Conservation (phyloP, 495 filamentous ascomycete species). For the Podospora tetraspora region DNA sequence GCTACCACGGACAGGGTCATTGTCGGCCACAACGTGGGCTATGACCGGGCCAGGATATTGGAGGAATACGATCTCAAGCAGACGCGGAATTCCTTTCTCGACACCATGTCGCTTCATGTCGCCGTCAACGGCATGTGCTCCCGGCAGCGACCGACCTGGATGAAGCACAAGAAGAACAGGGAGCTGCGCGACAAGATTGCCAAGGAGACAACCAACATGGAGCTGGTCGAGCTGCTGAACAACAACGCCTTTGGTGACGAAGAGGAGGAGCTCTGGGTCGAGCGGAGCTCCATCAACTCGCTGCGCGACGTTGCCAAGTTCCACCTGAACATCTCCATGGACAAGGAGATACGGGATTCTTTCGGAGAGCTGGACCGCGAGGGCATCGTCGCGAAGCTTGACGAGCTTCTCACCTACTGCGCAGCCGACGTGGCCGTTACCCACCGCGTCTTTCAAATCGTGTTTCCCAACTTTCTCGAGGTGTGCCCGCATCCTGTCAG, state of each 20-base stretch:
- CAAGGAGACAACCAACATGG: slow-evolving; percentile 60
- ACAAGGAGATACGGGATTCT: slow-evolving; percentile 79
- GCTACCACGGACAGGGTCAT: slow-evolving; percentile 64
- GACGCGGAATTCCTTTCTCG: slow-evolving; percentile 79
- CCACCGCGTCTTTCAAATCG: slow-evolving; percentile 84
- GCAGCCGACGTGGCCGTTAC: slow-evolving; percentile 91
- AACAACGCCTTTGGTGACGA: slow-evolving; percentile 65
- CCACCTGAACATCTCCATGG: slow-evolving; percentile 84
- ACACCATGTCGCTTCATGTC: slow-evolving; percentile 98
- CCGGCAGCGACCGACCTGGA: slow-evolving; percentile 90
- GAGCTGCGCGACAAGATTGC: slow-evolving; percentile 79
- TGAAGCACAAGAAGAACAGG: slow-evolving; percentile 86
- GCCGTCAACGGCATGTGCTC: slow-evolving; percentile 99
- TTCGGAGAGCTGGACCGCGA: slow-evolving; percentile 78
- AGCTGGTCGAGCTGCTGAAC: slow-evolving; percentile 66
- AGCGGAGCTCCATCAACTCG: slow-evolving; percentile 89
- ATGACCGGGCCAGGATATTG: slow-evolving; percentile 78
- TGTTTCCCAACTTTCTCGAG: slow-evolving; percentile 81
- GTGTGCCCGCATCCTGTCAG: slow-evolving; percentile 95
- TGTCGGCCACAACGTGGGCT: slow-evolving; percentile 94
- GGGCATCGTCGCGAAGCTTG: slow-evolving; percentile 61
- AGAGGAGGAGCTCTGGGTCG: slow-evolving; percentile 92
- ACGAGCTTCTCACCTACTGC: slow-evolving; percentile 89
- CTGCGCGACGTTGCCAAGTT: slow-evolving; percentile 95
- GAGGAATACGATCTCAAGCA: slow-evolving; percentile 88